Evolutionary conservation across 306 rosid species (phyloP), one percentile per base, ranked within the genome.

Genomic region (Quercus gilva): DNA sequence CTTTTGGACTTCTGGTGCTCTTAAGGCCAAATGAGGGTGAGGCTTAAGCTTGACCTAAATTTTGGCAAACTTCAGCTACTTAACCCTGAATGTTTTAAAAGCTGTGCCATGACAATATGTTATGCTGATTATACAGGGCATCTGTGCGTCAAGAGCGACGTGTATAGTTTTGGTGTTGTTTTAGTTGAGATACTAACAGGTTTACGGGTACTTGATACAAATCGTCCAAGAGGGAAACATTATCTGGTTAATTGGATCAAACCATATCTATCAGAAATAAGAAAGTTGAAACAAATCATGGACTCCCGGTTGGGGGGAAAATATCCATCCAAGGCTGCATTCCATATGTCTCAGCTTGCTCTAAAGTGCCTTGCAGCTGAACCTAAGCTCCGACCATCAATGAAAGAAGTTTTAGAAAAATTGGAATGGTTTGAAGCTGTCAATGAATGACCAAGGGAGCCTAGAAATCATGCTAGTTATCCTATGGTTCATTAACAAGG

Each of bases 131-230:
- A 57, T 43, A 82, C 84, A 92, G 94, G 98, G 78, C 97, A 93
- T 90, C 81, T 96, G 37, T 89, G 89, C 23, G 88, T 93, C 7
- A 96, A 96, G 87, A 93, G 99, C 23, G 99, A 96, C 2, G 96
- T 90, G 4, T 96, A 93, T 59, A 91, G 91, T 11, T 96, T 93
- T 79, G 99, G 99, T 65, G 98, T 96, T 4, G 98, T 96, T 64
- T 82, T 93, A 84, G 84, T 93, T 4, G 98, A 96, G 86, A 91
- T 96, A 14, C 77, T 96, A 43, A 90, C 98, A 15, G 93, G 89
- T 23, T 77, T 83, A 74, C 83, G 91, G 25, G 97, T 94, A 5
- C 80, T 91, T 4, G 97, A 96, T 75, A 1, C 68, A 0, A 88
- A 89, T 74, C 98, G 98, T 49, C 96, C 97, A 33, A 86, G 49